Evolutionary conservation across 345 rosid genomes (phyloP), one percentile per base, ranked within the genome.

Genomic region (Lumnitzera littorea): DNA sequence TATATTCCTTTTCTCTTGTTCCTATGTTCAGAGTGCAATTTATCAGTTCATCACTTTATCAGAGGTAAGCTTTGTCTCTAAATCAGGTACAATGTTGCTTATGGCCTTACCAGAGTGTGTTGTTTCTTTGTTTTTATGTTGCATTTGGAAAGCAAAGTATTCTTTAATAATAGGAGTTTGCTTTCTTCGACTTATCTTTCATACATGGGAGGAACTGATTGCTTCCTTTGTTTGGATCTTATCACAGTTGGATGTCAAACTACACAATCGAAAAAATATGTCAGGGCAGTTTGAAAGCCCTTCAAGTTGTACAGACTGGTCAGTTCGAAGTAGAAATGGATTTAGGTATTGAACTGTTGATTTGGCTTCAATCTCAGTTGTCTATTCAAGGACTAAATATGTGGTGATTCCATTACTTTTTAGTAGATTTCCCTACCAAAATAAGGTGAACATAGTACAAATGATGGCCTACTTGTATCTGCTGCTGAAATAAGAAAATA

Each of bases 31-130:
- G 97, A 92, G 97, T 79, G 96, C 96, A 24, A 62, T 87, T 20
- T 87, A 92, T 75, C 88, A 84, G 55, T 92, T 87, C 78, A 67
- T 89, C 57, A 80, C 85, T 57, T 81, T 91, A 57, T 87, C 95
- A 50, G 76, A 85, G 89, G 98, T 87, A 72, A 81, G 84, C 67
- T 77, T 67, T 5, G 51, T 64, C 66, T 55, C 62, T 49, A 11
- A 48, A 53, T 51, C 56, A 25, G 13, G 23, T 17, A 52, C 25
- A 15, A 16, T 23, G 17, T 52, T 8, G 25, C 25, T 25, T 11
- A 2, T 52, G 12, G 20, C 55, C 55, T 52, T 23, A 23, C 11
- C 10, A 13, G 20, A 8, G 27, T 16, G 36, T 12, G 29, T 64
- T 48, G 61, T 13, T 24, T 47, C 8, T 11, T 3, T 12, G 23